Base-by-base conservation (phyloP, 164 flowering plant genomes). In the Vitis rotundifolia region DNA sequence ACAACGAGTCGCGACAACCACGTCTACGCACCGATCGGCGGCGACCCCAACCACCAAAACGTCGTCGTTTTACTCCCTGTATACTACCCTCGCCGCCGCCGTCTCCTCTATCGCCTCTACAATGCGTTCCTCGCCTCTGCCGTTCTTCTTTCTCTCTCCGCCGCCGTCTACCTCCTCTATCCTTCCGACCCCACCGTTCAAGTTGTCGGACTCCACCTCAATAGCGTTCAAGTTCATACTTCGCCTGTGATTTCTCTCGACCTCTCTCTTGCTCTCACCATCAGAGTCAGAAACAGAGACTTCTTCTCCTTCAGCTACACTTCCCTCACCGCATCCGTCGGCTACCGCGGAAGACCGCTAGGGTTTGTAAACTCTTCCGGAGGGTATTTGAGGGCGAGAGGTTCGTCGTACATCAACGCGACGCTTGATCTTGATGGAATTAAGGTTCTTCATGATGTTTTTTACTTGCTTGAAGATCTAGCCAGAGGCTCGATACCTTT, bases 401-500 rank as follows among this genome's bases (percentile, higher is more conserved):
- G 80, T 0, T 64, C 84, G 11, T 83, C 92, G 2, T 92, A 87
- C 44, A 78, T 89, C 6, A 65, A 92, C 58, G 93, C 97, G 3
- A 76, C 82, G 64, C 83, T 93, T 31, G 81, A 67, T 49, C 72
- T 95, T 8, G 73, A 91, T 51, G 97, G 92, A 5, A 70, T 89
- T 48, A 84, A 89, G 85, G 61, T 95, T 11, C 59, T 89, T 9
- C 78, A 76, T 54, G 97, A 95, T 67, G 88, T 75, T 61, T 62
- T 95, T 57, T 86, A 77, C 68, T 79, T 95, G 85, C 22, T 95
- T 26, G 87, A 79, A 68, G 98, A 95, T 78, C 72, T 89, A 76
- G 84, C 88, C n/a, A 84, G 67, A 64, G 99, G 99, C 2, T 66
- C 62, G 2, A 80, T 95, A n/a, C 88, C 90, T 0, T 91, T 95